phyloP scores from a whole-genome alignment of 1,284 basidiomycete species.

The Inonotus obliquus region DNA sequence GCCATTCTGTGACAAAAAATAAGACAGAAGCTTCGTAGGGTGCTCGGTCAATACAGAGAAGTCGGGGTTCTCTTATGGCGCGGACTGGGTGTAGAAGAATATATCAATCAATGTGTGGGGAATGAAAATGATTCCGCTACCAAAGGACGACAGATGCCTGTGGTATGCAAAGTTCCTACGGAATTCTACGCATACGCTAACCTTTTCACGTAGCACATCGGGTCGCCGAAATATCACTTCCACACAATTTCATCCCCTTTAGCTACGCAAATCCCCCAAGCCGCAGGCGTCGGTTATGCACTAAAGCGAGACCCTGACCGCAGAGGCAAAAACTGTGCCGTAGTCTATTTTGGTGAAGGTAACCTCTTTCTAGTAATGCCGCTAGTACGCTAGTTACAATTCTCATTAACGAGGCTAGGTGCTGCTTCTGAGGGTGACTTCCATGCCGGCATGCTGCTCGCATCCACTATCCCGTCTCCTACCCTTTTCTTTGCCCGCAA shows the following conservation, averaged over 20 bases:
- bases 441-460: slow-evolving; percentile 73
- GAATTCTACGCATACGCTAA: not conserved
- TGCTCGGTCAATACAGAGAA: slow-evolving; percentile 77
- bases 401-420: slow-evolving; percentile 37
- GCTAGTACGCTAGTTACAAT: not conserved
- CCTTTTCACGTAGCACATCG: slow-evolving; percentile 64
- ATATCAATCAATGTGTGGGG: slow-evolving; percentile 89
- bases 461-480: slow-evolving; percentile 71
- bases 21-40: slow-evolving; percentile 16
- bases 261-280: slow-evolving; percentile 95
- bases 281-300: slow-evolving; percentile 89
- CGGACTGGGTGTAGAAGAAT: slow-evolving; percentile 65
- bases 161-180: slow-evolving; percentile 39
- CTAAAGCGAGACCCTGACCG: slow-evolving; percentile 76
- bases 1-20: not conserved
- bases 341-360: slow-evolving; percentile 85
- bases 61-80: slow-evolving; percentile 88
- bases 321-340: slow-evolving; percentile 73
- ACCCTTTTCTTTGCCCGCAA: slow-evolving; percentile 76
- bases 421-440: slow-evolving; percentile 79
- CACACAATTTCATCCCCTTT: slow-evolving; percentile 92
- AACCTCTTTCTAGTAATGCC: not conserved
- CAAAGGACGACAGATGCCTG: slow-evolving; percentile 89
- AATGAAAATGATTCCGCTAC: slow-evolving; percentile 76
- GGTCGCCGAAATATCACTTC: slow-evolving; percentile 80